Base-by-base conservation (phyloP, 805 yeast genomes). In the Diddensiella transvaalensis region DNA sequence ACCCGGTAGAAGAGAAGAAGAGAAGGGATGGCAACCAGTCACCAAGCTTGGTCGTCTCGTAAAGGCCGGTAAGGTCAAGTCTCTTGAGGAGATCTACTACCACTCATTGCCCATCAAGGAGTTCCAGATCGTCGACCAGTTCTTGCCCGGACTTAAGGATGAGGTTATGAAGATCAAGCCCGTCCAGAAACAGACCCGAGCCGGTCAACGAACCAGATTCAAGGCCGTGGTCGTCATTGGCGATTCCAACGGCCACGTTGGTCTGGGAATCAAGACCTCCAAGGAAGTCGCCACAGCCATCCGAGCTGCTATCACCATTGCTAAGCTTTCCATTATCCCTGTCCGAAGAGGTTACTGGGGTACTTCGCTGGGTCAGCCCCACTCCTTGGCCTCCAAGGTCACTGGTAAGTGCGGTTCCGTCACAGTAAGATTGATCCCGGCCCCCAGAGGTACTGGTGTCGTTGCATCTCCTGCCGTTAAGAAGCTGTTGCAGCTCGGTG, bases 341-440 rank as follows among this genome's bases (percentile, higher is more conserved):
- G 91, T 93, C 81, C 91, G 99, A 85, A 89, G 99, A 85, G 99
- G 99, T 82, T 93, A 93, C 93, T 93, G 99, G 99, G 99, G 99
- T 79, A 78, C 96, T 75, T 88, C 89, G 83, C 87, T 93, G 77
- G 99, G 99, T 85, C 85, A 87, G 77, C 99, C 99, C 72, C 99
- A 93, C 86, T 87, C 99, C 64, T 85, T 91, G 72, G 91, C 96
- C 70, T 77, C 84, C 78, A 93, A 93, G 89, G 88, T 90, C 74
- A 85, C 98, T 64, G 99, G 99, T 81, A 93, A 91, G 89, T 93
- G 98, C 82, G 99, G 99, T 85, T 91, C 98, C 77, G 98, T 93
- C 71, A 75, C 85, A 60, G 96, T 91, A 65, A 89, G 99, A 84
- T 66, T 93, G 73, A 90, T 93, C 73, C 99, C 99, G 77, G 99